Percentiles rank a stretch among this genome's conserved stretches.
Conservation (phyloP, 1,284 basidiomycete genomes). For the Pseudozyma tsukubaensis region DNA sequence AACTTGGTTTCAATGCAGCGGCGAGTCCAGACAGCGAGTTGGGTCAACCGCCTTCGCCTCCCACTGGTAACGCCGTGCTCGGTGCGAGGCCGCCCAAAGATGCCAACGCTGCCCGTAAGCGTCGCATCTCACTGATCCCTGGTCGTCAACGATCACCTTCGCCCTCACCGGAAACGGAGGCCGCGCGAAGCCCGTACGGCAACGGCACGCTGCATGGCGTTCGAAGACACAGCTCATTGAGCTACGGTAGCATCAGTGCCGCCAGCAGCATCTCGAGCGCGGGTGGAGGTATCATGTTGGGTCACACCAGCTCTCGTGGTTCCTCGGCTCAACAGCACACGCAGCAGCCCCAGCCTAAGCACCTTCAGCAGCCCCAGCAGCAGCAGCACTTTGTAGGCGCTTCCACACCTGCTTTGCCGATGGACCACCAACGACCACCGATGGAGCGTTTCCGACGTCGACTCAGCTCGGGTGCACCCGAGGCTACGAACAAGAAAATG, state of each 20-base stretch:
- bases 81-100: constrained; percentile 28
- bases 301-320: constrained; percentile 29
- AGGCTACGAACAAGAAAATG: constrained; percentile 9
- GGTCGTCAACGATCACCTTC: constrained; percentile 43
- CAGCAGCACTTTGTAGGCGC: not conserved
- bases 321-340: constrained; percentile 44
- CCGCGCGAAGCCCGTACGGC: constrained; percentile 25
- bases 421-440: constrained; percentile 10
- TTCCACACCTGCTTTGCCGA: constrained; percentile 24
- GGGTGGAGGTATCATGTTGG: constrained; percentile 19
- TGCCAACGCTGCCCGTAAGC: constrained; percentile 27
- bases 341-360: constrained; percentile 1
- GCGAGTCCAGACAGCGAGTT: constrained; percentile 17
- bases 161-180: constrained; percentile 25
- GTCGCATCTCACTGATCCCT: constrained; percentile 51
- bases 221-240: constrained; percentile 49
- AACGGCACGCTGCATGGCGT: constrained; percentile 21
- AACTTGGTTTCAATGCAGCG: constrained; percentile 12
- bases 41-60: constrained; percentile 18
- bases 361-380: not conserved
- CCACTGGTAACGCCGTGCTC: constrained; percentile 1
- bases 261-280: constrained; percentile 50
- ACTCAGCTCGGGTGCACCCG: constrained; percentile 27
- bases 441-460: constrained; percentile 36
- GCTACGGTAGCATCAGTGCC: constrained; percentile 51